Evolutionary conservation across 2,329 filamentous ascomycete species (phyloP).

Genomic region (Trichoderma sp.): DNA sequence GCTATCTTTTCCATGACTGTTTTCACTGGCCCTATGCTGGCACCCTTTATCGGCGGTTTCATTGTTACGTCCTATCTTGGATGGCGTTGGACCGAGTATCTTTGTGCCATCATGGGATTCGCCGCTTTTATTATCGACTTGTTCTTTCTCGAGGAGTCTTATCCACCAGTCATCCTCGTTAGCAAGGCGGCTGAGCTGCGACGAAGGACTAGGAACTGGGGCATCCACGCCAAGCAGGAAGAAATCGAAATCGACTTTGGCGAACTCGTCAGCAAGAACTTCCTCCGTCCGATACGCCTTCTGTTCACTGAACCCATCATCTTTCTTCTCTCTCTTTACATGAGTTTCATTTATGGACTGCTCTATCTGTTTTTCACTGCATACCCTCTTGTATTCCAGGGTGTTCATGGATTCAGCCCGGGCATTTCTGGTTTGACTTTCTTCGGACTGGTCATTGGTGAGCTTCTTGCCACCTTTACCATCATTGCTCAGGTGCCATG

Average conservation of each 20-base stretch:
- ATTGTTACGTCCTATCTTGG: constrained; percentile 65
- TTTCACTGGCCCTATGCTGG: constrained; percentile 68
- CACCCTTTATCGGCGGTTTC: constrained; percentile 71
- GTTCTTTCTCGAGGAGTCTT: constrained; percentile 69
- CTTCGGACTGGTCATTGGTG: constrained; percentile 79
- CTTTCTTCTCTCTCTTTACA: constrained; percentile 68
- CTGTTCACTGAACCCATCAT: constrained; percentile 73
- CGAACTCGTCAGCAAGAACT: constrained; percentile 68
- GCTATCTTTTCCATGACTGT: constrained; percentile 54
- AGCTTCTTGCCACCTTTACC: constrained; percentile 67
- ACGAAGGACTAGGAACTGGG: constrained; percentile 68
- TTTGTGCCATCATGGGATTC: constrained; percentile 66
- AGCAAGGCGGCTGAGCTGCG: constrained; percentile 64
- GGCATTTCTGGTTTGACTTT: constrained; percentile 79
- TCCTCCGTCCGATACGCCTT: constrained; percentile 66
- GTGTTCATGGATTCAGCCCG: constrained; percentile 68
- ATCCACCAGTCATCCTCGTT: constrained; percentile 68
- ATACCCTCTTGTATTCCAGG: constrained; percentile 79
- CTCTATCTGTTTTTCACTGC: constrained; percentile 86
- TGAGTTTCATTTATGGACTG: constrained; percentile 75
- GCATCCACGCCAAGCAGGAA: constrained; percentile 72
- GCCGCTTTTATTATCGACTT: constrained; percentile 62
- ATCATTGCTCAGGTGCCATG: constrained; percentile 67
- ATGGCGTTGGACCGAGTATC: constrained; percentile 75
- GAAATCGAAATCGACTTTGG: constrained; percentile 69